A percentile compares a stretch with the other conserved stretches of the same genome.
Conservation (phyloP, 2,329 filamentous ascomycete genomes). For the Fusarium palustre region DNA sequence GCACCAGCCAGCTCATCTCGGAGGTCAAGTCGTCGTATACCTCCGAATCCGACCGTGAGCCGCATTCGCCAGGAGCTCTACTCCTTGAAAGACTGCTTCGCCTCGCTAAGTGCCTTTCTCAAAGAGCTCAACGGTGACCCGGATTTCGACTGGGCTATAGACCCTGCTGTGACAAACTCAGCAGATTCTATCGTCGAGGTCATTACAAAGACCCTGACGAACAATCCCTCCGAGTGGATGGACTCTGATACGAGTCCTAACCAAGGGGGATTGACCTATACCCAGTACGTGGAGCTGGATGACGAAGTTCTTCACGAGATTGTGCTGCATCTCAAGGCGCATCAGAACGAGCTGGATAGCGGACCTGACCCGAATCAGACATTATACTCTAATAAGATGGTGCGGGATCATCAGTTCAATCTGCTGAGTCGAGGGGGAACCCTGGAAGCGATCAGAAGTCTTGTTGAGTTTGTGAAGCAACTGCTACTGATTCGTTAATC, state of each 20-base stretch:
- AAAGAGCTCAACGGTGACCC: neutral
- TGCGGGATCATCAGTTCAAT: conserved; percentile 33
- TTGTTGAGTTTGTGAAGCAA: conserved; percentile 29
- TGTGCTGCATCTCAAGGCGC: conserved; percentile 16
- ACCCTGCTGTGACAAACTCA: conserved; percentile 3
- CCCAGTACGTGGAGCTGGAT: conserved; percentile 32
- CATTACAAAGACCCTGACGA: conserved; percentile 39
- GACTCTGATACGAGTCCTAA: conserved; percentile 4
- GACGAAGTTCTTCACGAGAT: conserved; percentile 35
- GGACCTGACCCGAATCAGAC: neutral
- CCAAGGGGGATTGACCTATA: conserved; percentile 21
- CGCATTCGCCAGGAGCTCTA: conserved; percentile 38
- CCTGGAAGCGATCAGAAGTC: conserved; percentile 16
- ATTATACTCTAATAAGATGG: conserved; percentile 16
- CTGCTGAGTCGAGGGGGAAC: conserved; percentile 24
- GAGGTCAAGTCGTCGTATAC: neutral
- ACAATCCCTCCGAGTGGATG: conserved; percentile 45
- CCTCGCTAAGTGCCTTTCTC: conserved; percentile 14
- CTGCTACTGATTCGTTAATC: conserved; percentile 10
- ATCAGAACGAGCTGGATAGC: conserved; percentile 29
- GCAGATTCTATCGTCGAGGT: conserved; percentile 14
- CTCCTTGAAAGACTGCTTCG: conserved; percentile 36
- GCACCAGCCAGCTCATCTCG: neutral
- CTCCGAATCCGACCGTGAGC: conserved; percentile 22
- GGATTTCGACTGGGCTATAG: neutral